phyloP scores from a whole-genome alignment of 106 monocot species.

The Amphibolis antarctica region DNA sequence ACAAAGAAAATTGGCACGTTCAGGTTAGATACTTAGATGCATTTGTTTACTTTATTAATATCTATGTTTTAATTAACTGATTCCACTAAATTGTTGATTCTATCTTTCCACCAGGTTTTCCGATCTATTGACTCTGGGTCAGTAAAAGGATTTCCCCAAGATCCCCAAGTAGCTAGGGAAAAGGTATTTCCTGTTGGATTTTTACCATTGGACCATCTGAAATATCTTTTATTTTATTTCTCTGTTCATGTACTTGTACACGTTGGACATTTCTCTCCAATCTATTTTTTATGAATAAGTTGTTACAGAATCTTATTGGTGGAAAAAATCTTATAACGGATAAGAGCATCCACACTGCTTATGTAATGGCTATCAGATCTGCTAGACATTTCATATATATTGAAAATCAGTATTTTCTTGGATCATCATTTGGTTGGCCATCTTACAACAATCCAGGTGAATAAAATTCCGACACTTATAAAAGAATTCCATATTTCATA shows the following conservation, averaged over 20 bases:
- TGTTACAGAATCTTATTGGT: conserved; percentile 62
- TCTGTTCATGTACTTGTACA: background rate
- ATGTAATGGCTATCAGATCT: conserved; percentile 89
- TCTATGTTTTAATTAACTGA: background rate
- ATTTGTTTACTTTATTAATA: background rate
- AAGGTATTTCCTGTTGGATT: conserved; percentile 12
- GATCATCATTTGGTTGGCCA: conserved; percentile 87
- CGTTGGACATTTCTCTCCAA: background rate
- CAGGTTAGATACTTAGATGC: conserved; percentile 26
- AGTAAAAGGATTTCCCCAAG: conserved; percentile 36
- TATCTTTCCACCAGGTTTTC: conserved; percentile 26
- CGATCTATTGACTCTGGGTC: conserved; percentile 53
- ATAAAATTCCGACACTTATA: background rate
- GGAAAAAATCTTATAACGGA: conserved; percentile 76
- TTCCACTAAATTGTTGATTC: background rate
- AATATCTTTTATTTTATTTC: background rate
- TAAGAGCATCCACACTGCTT: conserved; percentile 93
- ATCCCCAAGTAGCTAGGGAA: conserved; percentile 12
- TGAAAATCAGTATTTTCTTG: conserved; percentile 96
- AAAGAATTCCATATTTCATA: background rate
- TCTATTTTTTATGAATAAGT: background rate
- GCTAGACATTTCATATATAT: conserved; percentile 93
- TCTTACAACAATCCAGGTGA: conserved; percentile 70
- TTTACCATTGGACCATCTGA: background rate
- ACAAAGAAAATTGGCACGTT: conserved; percentile 35